phyloP scores from a whole-genome alignment of 495 filamentous ascomycete species.

The Coniosporium apollinis region DNA sequence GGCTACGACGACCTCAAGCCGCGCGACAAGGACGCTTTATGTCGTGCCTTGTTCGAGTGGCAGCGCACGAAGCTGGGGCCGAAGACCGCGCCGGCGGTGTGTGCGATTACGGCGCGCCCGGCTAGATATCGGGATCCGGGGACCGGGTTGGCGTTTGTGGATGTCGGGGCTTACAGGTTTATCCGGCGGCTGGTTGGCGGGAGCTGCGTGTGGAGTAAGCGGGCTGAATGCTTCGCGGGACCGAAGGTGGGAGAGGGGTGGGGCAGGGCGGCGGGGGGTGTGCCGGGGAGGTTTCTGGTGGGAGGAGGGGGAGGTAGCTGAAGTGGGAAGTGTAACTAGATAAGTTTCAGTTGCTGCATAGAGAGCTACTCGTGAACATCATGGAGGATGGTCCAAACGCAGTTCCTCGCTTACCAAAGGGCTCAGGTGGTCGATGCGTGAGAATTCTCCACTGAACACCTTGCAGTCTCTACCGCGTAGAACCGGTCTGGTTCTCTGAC shows the following conservation, averaged over 20 bases:
- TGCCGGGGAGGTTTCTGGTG: conserved; percentile 21
- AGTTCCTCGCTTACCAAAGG: too few relatives aligned
- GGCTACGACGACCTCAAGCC: conserved; percentile 7
- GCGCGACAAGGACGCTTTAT: background rate
- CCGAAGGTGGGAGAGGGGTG: conserved; percentile 6
- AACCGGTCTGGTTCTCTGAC: too few relatives aligned
- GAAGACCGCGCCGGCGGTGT: conserved; percentile 2
- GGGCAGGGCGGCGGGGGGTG: conserved; percentile 19
- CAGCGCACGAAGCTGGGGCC: background rate
- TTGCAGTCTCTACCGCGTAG: too few relatives aligned
- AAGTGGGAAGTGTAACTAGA: too few relatives aligned
- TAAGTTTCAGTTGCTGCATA: too few relatives aligned
- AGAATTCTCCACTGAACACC: too few relatives aligned
- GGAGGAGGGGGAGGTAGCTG: too few relatives aligned
- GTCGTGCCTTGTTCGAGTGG: conserved; percentile 1
- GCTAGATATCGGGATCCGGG: conserved; percentile 23
- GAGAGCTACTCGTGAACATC: too few relatives aligned
- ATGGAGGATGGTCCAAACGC: too few relatives aligned
- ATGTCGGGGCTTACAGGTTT: conserved; percentile 18
- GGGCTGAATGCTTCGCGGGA: conserved; percentile 23
- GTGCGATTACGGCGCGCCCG: conserved; percentile 16
- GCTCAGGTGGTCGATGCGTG: too few relatives aligned
- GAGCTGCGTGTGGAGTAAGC: conserved; percentile 18
- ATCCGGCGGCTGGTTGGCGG: conserved; percentile 19
- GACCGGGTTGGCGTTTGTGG: conserved; percentile 21